Evolutionary conservation across 2,329 filamentous ascomycete species (phyloP).

Genomic region (Aspergillus neotritici): DNA sequence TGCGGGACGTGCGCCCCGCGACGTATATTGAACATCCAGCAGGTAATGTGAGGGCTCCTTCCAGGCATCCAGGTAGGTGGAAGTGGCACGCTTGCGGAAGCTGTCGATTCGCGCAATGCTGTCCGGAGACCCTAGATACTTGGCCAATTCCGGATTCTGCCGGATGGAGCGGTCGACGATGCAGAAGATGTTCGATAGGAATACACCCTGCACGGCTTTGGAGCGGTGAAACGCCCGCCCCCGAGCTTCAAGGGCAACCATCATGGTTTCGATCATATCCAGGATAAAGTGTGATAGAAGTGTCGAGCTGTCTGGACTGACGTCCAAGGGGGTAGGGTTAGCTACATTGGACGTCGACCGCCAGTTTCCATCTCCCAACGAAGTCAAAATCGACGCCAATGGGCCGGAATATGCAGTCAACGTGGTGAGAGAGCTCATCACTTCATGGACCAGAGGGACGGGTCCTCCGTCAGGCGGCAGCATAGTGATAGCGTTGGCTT

Average conservation of each 20-base stretch:
- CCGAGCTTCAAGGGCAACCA: conserved; percentile 69
- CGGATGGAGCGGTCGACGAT: conserved; percentile 80
- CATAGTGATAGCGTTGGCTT: conserved; percentile 58
- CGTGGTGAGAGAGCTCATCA: conserved; percentile 77
- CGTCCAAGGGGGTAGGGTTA: conserved; percentile 71
- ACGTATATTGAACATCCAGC: conserved; percentile 89
- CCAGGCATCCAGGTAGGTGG: conserved; percentile 79
- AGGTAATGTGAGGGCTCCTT: conserved; percentile 79
- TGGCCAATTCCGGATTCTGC: conserved; percentile 65
- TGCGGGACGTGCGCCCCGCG: conserved; percentile 61
- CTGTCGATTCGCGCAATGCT: conserved; percentile 64
- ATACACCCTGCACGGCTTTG: conserved; percentile 76
- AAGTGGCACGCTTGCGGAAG: conserved; percentile 82
- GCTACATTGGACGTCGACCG: conserved; percentile 56
- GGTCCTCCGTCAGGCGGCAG: conserved; percentile 74
- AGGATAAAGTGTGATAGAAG: conserved; percentile 85
- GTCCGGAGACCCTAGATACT: conserved; percentile 59
- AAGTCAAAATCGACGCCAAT: conserved; percentile 83
- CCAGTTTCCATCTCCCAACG: conserved; percentile 91
- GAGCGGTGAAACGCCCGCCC: conserved; percentile 66
- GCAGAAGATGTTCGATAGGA: conserved; percentile 80
- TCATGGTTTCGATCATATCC: conserved; percentile 78
- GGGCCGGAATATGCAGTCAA: conserved; percentile 84
- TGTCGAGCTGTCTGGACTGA: conserved; percentile 79
- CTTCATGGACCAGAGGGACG: conserved; percentile 71